Percentiles rank a stretch among this genome's conserved stretches.
These are phyloP conservation scores for Phytophthora pini DNA, from an alignment of 352 stramenopile species.

Conservation along the genomic window DNA sequence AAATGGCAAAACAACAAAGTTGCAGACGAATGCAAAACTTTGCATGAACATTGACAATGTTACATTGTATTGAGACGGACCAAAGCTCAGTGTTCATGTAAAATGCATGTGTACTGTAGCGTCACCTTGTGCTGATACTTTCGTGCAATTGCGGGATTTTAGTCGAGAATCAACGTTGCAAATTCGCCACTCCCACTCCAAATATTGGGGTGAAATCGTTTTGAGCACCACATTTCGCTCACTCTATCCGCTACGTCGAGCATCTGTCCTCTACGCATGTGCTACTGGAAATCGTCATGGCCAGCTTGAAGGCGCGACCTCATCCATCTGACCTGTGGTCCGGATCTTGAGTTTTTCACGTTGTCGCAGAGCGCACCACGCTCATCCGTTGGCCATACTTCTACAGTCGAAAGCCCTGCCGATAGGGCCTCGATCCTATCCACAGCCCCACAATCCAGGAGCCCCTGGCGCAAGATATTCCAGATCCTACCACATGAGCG, in stretches of 20 bases:
- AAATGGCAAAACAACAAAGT: slow-evolving; percentile 7
- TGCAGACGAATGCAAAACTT: not conserved
- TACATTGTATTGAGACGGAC: slow-evolving; percentile 7
- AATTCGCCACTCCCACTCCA: slow-evolving; percentile 5
- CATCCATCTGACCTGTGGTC: slow-evolving; percentile 15
- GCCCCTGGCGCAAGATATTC: slow-evolving; percentile 13
- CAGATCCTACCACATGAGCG: slow-evolving; percentile 9
- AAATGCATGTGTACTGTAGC: not conserved
- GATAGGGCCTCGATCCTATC: not conserved
- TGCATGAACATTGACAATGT: too few species aligned
- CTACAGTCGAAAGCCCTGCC: slow-evolving; percentile 14
- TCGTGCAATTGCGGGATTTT: slow-evolving; percentile 24
- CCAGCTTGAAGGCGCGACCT: slow-evolving; percentile 3
- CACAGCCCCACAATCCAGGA: slow-evolving; percentile 9
- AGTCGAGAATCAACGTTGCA: slow-evolving; percentile 23
- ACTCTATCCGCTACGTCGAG: not conserved
- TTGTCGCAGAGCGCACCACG: slow-evolving; percentile 17
- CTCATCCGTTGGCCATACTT: slow-evolving; percentile 6
- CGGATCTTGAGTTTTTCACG: slow-evolving; percentile 18
- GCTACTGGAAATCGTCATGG: slow-evolving; percentile 13
- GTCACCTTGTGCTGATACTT: slow-evolving; percentile 7
- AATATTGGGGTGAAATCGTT: not conserved
- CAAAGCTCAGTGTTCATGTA: not conserved
- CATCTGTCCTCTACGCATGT: slow-evolving; percentile 12
- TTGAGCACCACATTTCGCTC: slow-evolving; percentile 6